A percentile compares a stretch with the other conserved stretches of the same genome.
These are phyloP conservation scores for Tetracentron sinense DNA, from an alignment of 164 flowering plant species.

Conservation along the genomic window DNA sequence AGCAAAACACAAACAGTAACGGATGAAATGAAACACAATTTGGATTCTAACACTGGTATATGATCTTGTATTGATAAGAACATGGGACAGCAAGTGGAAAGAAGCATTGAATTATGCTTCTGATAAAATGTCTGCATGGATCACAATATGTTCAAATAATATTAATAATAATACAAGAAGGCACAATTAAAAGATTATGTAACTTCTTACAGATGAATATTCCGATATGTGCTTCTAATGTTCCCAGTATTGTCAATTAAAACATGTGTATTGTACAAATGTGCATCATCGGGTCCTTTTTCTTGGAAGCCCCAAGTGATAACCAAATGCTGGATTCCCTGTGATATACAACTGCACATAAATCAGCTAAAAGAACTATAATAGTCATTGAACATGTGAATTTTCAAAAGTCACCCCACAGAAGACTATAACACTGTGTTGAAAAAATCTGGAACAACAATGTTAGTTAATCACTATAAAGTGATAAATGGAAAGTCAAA, in stretches of 20 bases:
- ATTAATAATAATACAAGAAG: neutral
- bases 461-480: neutral
- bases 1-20: too few species aligned
- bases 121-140: neutral
- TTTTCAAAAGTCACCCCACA: neutral
- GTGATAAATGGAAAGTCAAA: neutral
- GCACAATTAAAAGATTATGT: neutral
- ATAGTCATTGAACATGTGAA: neutral
- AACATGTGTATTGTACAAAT: conserved; percentile 79
- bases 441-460: neutral
- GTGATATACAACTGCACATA: conserved; percentile 16
- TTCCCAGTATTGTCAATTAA: conserved; percentile 72
- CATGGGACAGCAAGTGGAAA: neutral
- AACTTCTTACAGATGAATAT: conserved; percentile 73
- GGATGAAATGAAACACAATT: neutral
- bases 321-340: conserved; percentile 87
- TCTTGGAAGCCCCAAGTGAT: conserved; percentile 98
- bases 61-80: neutral
- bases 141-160: neutral
- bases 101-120: neutral
- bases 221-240: conserved; percentile 65
- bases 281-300: conserved; percentile 68
- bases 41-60: neutral
- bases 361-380: neutral
- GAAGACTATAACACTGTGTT: neutral